Evolutionary conservation across 352 stramenopile species (phyloP).

Genomic region (Pythium rishiriense): DNA sequence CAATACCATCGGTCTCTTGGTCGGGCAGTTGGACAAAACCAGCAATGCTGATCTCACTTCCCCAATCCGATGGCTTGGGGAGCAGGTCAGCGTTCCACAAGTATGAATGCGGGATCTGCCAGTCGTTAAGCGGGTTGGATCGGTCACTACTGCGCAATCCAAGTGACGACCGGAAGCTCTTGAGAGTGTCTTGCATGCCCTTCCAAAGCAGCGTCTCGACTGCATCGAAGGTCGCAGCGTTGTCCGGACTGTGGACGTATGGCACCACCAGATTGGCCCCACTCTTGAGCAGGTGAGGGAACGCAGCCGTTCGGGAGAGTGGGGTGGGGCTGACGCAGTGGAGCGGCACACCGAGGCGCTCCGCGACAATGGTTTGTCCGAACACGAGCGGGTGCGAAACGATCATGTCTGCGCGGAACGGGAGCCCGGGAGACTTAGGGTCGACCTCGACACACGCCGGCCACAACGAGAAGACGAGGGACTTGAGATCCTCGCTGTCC

Average conservation of each 20-base stretch:
- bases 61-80: constrained; percentile 64
- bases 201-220: constrained; percentile 57
- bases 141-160: constrained; percentile 45
- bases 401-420: constrained; percentile 73
- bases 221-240: constrained; percentile 55
- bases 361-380: constrained; percentile 59
- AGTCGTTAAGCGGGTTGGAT: constrained; percentile 45
- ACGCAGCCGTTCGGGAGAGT: constrained; percentile 53
- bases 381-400: constrained; percentile 67
- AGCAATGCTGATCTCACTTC: constrained; percentile 49
- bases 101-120: constrained; percentile 69
- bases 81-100: constrained; percentile 65
- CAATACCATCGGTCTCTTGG: constrained; percentile 16
- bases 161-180: constrained; percentile 59
- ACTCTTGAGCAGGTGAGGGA: constrained; percentile 53
- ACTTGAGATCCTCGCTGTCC: constrained; percentile 46
- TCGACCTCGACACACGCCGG: constrained; percentile 54
- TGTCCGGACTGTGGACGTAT: constrained; percentile 47
- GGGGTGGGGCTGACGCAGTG: constrained; percentile 65
- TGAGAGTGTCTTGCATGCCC: constrained; percentile 42
- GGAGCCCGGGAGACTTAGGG: constrained; percentile 34
- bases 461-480: constrained; percentile 64
- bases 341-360: constrained; percentile 71
- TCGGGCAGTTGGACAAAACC: constrained; percentile 45
- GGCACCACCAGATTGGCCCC: constrained; percentile 33